phyloP scores from a whole-genome alignment of 495 filamentous ascomycete species.

The Niebla homalea region DNA sequence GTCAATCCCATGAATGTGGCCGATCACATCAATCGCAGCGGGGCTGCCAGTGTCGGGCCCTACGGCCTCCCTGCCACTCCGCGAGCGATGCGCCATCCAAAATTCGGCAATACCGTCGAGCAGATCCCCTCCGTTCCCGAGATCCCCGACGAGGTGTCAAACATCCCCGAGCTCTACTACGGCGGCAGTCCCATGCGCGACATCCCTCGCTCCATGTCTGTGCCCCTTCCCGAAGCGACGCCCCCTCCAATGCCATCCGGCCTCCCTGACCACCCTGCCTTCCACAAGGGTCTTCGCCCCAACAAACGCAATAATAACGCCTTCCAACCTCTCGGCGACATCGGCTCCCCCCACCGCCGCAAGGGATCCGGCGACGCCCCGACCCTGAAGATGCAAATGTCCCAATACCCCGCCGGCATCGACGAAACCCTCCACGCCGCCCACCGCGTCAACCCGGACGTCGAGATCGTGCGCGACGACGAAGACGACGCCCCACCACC shows the following conservation, averaged over 20 bases:
- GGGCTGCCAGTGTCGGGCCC: conserved; percentile 19
- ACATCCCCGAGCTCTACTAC: conserved; percentile 53
- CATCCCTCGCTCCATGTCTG: conserved; percentile 59
- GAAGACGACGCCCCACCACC: conserved; percentile 33
- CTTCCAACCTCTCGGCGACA: conserved; percentile 20
- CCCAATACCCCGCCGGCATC: conserved; percentile 40
- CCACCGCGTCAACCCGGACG: conserved; percentile 13
- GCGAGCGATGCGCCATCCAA: conserved; percentile 68
- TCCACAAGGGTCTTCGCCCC: conserved; percentile 38
- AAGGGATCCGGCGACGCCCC: conserved; percentile 22
- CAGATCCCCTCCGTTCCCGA: conserved; percentile 51
- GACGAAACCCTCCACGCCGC: conserved; percentile 49
- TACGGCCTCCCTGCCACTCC: conserved; percentile 75
- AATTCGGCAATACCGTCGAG: conserved; percentile 46
- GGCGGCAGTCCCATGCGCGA: conserved; percentile 36
- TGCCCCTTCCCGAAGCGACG: conserved; percentile 48
- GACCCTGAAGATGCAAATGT: conserved; percentile 11
- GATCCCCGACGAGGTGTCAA: conserved; percentile 41
- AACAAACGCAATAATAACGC: conserved; percentile 14
- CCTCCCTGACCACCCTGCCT: conserved; percentile 43
- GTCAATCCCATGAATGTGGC: conserved; percentile 3
- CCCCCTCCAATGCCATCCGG: conserved; percentile 30
- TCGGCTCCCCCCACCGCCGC: conserved; percentile 25
- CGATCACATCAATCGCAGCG: conserved; percentile 3
- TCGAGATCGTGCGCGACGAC: conserved; percentile 10